Percentiles rank a stretch among this genome's conserved stretches.
Conservation (phyloP, 768 basidiomycete species). For the Pisolithus marmoratus region DNA sequence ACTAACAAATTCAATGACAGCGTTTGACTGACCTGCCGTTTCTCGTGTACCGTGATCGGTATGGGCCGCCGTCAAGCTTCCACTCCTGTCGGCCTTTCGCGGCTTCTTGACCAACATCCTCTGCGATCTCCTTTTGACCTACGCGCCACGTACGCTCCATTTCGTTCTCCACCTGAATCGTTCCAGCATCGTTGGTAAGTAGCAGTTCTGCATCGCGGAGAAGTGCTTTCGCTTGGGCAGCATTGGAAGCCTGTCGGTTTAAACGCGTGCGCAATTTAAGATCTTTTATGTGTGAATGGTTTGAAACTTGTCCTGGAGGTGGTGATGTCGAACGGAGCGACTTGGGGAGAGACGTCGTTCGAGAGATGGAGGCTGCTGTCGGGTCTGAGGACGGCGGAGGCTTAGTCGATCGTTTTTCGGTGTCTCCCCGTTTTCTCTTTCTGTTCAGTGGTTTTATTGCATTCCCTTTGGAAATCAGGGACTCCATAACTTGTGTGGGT, state of each 20-base stretch:
- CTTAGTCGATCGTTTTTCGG: conserved; percentile 20
- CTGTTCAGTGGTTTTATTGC: conserved; percentile 46
- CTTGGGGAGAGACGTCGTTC: conserved; percentile 58
- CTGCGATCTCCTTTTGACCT: conserved; percentile 69
- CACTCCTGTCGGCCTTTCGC: conserved; percentile 71
- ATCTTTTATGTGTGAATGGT: conserved; percentile 61
- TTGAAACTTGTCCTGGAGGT: conserved; percentile 40
- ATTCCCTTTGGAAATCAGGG: conserved; percentile 66
- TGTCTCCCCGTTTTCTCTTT: conserved; percentile 31
- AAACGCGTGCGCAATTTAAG: conserved; percentile 72
- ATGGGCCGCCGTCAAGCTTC: conserved; percentile 81
- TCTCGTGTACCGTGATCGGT: conserved; percentile 77
- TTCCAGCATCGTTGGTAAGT: conserved; percentile 63
- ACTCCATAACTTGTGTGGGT: conserved; percentile 47
- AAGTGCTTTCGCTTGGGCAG: conserved; percentile 56
- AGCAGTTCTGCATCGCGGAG: conserved; percentile 69
- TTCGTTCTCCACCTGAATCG: conserved; percentile 68
- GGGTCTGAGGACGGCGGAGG: conserved; percentile 32
- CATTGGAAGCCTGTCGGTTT: conserved; percentile 52
- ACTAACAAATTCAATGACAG: too few species aligned
- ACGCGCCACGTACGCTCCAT: conserved; percentile 91
- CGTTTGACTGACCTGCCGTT: conserved; percentile 82
- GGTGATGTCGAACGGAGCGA: conserved; percentile 55
- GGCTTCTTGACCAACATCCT: conserved; percentile 67
- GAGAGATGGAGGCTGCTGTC: conserved; percentile 53